A percentile compares a stretch with the other conserved stretches of the same genome.
phyloP scores from a whole-genome alignment of 2,329 filamentous ascomycete species.

The Diplodia intermedia region DNA sequence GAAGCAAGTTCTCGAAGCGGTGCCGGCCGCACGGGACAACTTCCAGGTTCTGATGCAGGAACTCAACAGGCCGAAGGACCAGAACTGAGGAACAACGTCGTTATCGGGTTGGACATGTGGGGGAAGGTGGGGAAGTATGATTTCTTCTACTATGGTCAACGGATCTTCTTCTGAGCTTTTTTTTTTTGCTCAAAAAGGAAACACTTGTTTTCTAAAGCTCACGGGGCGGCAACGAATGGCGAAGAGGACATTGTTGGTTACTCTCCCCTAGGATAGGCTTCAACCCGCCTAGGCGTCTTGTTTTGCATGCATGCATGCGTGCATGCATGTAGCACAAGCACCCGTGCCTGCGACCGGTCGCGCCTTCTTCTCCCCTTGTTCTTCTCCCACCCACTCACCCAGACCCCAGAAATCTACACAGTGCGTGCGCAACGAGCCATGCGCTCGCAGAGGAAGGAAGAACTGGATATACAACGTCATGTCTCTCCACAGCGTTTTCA shows the following conservation, averaged over 20 bases:
- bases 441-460: background rate
- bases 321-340: background rate
- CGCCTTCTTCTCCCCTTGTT: background rate
- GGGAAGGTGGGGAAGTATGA: background rate
- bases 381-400: no score
- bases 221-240: background rate
- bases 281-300: background rate
- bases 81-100: background rate
- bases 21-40: slow-evolving; percentile 70
- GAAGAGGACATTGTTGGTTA: background rate
- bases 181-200: background rate
- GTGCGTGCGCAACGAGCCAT: background rate
- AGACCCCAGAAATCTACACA: background rate
- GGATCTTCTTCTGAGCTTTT: background rate
- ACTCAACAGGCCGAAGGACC: slow-evolving; percentile 16
- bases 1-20: slow-evolving; percentile 68
- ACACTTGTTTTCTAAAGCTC: background rate
- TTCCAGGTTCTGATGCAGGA: slow-evolving; percentile 42
- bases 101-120: background rate
- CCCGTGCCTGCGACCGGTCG: background rate
- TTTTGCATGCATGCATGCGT: no score
- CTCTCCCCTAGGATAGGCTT: background rate
- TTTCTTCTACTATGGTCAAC: background rate
- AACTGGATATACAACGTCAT: background rate
- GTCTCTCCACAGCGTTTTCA: background rate